Percentiles rank a stretch among this genome's conserved stretches.
Evolutionary conservation across 306 rosid genomes (phyloP).

Genomic region (Nissolia schottii): DNA sequence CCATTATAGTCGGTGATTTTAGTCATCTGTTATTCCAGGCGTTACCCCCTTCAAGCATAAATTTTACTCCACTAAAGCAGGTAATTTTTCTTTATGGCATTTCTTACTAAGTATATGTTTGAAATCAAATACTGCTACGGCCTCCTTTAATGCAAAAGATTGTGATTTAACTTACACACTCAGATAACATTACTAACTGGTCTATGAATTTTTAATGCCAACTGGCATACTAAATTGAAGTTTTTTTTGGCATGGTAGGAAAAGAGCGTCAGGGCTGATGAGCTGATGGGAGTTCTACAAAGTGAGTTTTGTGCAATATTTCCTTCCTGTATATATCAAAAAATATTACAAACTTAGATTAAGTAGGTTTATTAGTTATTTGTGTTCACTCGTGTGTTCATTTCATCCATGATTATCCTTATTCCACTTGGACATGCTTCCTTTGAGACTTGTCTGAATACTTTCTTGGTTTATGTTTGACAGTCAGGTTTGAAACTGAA

Average conservation of each 20-base stretch:
- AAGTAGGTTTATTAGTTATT: background rate
- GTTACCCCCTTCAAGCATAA: slow-evolving; percentile 71
- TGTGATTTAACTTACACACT: background rate
- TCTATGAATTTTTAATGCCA: background rate
- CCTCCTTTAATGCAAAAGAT: slow-evolving; percentile 11
- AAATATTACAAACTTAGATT: background rate
- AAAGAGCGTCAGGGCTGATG: slow-evolving; percentile 76
- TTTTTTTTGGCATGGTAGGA: slow-evolving; percentile 37
- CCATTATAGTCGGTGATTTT: slow-evolving; percentile 10
- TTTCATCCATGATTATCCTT: background rate
- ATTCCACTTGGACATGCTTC: background rate
- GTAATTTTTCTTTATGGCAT: slow-evolving; percentile 31
- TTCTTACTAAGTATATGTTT: slow-evolving; percentile 8
- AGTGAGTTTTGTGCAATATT: slow-evolving; percentile 50
- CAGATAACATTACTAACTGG: background rate
- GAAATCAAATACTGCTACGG: background rate
- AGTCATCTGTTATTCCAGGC: slow-evolving; percentile 54
- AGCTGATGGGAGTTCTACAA: slow-evolving; percentile 86
- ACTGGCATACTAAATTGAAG: slow-evolving; percentile 3
- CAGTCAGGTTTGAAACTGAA: slow-evolving; percentile 95
- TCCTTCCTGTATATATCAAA: background rate
- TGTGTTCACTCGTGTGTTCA: background rate
- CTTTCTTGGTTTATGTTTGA: slow-evolving; percentile 28
- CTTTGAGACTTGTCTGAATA: background rate
- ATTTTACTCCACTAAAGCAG: slow-evolving; percentile 85